These are phyloP conservation scores for Sporothrix pallida DNA, from an alignment of 2,329 filamentous ascomycete genomes.

Conservation along the genomic window DNA sequence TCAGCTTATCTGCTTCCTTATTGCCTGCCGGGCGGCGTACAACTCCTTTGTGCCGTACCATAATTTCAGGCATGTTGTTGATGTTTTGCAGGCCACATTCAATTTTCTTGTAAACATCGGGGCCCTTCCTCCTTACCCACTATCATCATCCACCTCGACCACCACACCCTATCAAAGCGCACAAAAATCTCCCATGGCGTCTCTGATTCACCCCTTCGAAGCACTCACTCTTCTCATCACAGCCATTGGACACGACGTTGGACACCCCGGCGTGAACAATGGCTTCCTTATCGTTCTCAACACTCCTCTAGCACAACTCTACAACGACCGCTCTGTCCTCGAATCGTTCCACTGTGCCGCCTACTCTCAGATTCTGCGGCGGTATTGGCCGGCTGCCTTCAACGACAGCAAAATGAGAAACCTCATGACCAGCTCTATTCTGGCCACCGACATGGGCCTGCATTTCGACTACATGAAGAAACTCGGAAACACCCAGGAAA, in stretches of 20 bases:
- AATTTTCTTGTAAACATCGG: constrained; percentile 85
- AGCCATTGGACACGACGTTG: constrained; percentile 97
- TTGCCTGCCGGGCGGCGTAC: constrained; percentile 91
- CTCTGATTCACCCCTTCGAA: constrained; percentile 83
- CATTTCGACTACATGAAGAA: constrained; percentile 97
- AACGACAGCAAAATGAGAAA: constrained; percentile 79
- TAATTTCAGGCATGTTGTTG: constrained; percentile 96
- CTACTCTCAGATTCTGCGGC: constrained; percentile 91
- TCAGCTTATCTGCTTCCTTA: constrained; percentile 81
- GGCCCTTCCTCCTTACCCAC: constrained; percentile 72
- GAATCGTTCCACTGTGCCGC: constrained; percentile 98
- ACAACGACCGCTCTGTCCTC: constrained; percentile 95
- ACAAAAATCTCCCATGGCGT: constrained; percentile 71
- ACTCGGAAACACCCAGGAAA: constrained; percentile 79
- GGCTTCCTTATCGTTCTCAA: constrained; percentile 92
- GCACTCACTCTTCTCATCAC: constrained; percentile 87
- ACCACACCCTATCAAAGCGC: constrained; percentile 81
- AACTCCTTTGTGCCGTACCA: constrained; percentile 97
- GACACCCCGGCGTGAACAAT: constrained; percentile 97
- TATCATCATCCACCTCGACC: neutral
- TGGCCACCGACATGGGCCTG: constrained; percentile 95
- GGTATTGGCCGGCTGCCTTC: constrained; percentile 87
- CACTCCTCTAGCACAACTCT: constrained; percentile 89
- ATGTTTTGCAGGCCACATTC: constrained; percentile 93
- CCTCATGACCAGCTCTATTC: constrained; percentile 95